Evolutionary conservation across 768 basidiomycete species (phyloP).

Genomic region (Cystobasidium onofrii): DNA sequence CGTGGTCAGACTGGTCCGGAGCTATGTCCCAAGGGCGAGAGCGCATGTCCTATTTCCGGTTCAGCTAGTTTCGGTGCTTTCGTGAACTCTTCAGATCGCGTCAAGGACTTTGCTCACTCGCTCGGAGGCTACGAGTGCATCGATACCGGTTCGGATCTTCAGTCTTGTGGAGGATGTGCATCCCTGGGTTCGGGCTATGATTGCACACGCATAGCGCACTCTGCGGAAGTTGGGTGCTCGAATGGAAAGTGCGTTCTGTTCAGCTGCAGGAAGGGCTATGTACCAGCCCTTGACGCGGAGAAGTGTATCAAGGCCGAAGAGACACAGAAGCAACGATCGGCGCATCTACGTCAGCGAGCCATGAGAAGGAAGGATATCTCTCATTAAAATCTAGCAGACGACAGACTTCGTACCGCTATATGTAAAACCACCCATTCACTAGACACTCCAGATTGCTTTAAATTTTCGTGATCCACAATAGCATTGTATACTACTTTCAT

Average conservation of each 20-base stretch:
- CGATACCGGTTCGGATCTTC: conserved; percentile 57
- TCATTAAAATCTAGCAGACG: neutral
- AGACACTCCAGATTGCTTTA: neutral
- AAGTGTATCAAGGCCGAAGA: neutral
- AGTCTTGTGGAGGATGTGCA: conserved; percentile 68
- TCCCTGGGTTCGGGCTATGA: conserved; percentile 60
- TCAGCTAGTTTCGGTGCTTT: neutral
- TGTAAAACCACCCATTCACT: neutral
- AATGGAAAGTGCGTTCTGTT: conserved; percentile 11
- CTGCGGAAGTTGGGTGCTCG: conserved; percentile 38
- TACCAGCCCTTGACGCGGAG: neutral
- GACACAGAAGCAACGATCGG: neutral
- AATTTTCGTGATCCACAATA: neutral
- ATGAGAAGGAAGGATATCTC: neutral
- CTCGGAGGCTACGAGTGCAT: conserved; percentile 46
- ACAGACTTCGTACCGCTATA: neutral
- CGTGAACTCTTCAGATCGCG: neutral
- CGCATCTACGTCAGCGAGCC: neutral
- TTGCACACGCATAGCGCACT: conserved; percentile 60
- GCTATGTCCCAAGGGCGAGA: neutral
- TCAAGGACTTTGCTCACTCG: neutral
- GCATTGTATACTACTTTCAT: neutral
- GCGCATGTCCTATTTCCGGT: neutral
- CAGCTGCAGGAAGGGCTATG: conserved; percentile 21
- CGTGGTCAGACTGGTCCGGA: neutral